Evolutionary conservation across 768 basidiomycete species (phyloP), one percentile per base, ranked within the genome.

Genomic region (Crepidotus variabilis): DNA sequence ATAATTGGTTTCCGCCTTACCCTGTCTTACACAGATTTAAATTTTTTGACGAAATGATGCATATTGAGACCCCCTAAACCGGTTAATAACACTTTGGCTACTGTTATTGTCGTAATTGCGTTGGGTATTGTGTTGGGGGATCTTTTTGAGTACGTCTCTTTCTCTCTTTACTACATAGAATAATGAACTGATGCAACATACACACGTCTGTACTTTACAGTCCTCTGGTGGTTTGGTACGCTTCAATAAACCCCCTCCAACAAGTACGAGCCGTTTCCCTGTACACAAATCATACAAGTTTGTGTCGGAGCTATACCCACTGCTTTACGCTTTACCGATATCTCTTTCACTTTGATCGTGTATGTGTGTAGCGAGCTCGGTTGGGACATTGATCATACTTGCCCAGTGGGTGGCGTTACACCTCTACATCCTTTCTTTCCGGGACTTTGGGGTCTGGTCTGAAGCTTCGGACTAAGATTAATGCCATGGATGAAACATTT

Each of bases 331-430:
- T 98, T 98, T 74, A 84, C 85, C 50, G 77, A 85, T 55, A 75
- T 98, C 56, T 85, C 90, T 0, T 99, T 98, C 71, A 78, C 79
- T 2, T 81, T 97, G n/a, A n/a, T n/a, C 87, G 52, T 92, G 86
- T 68, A 86, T 85, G 33, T 87, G 92, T 53, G 86, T 99, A 23
- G 96, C 95, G 1, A 96, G 91, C 66, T 75, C 98, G 56, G 83
- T 94, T n/a, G 97, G 96, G 28, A 97, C 94, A 3, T 71, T 98
- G 57, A 82, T 97, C 63, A 98, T 99, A 95, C 78, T 99, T 51
- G 98, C 94, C 85, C 98, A 99, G 95, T 98, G 62, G 67, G 93
- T 79, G 0, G 6, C n/a, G 33, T 1, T 46, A 2, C 47, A 56
- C 50, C 18, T 56, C 20, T n/a, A n/a, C n/a, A n/a, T 23, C 53